phyloP scores from a whole-genome alignment of 352 stramenopile species.

The Phytophthora ramorum region DNA sequence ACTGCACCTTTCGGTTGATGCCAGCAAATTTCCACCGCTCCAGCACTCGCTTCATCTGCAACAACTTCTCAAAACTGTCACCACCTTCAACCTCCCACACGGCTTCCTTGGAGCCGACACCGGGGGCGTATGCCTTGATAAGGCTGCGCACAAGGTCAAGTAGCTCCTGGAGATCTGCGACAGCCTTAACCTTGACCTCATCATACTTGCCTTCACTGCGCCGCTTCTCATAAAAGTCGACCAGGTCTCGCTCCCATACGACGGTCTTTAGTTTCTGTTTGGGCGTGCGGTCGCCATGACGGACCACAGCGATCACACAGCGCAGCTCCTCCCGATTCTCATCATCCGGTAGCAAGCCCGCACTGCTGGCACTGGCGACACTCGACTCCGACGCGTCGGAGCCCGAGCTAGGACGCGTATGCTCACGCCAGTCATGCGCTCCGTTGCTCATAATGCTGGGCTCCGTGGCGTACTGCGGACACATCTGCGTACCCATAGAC shows the following conservation, averaged over 20 bases:
- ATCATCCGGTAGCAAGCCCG: constrained; percentile 51
- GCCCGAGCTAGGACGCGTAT: constrained; percentile 62
- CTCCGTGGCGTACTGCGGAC: constrained; percentile 82
- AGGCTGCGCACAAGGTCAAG: constrained; percentile 81
- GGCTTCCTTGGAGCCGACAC: constrained; percentile 80
- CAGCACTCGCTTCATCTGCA: constrained; percentile 97
- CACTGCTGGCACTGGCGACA: constrained; percentile 62
- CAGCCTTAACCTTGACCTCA: constrained; percentile 87
- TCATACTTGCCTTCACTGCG: constrained; percentile 80
- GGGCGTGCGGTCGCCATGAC: constrained; percentile 98
- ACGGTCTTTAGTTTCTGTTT: constrained; percentile 99
- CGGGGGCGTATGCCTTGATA: constrained; percentile 84
- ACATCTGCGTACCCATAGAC: constrained; percentile 63
- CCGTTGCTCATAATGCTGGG: constrained; percentile 33
- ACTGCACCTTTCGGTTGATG: constrained; percentile 97
- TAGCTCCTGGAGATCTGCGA: constrained; percentile 81
- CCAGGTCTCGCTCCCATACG: constrained; percentile 85
- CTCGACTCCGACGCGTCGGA: constrained; percentile 79
- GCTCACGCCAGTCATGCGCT: constrained; percentile 36
- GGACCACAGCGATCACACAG: constrained; percentile 98
- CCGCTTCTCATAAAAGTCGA: constrained; percentile 83
- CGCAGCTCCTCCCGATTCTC: constrained; percentile 96
- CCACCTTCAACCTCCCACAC: constrained; percentile 87
- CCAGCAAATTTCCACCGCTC: constrained; percentile 97
- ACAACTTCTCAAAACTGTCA: constrained; percentile 93